A percentile compares a stretch with the other conserved stretches of the same genome.
phyloP scores from a whole-genome alignment of 768 basidiomycete genomes.

The Lyophyllum semitale region DNA sequence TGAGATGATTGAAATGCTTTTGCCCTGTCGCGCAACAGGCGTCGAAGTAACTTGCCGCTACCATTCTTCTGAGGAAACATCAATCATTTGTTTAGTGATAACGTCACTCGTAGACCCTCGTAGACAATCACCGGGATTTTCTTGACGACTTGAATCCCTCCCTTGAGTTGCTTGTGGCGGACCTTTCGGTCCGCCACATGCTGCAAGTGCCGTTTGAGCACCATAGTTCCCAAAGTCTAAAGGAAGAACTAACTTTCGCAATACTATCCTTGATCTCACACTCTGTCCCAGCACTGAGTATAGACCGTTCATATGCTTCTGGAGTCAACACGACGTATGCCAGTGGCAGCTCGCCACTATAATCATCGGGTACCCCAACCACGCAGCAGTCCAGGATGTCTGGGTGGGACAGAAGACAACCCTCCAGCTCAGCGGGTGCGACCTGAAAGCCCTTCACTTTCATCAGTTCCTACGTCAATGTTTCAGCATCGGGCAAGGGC shows the following conservation, averaged over 20 bases:
- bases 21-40: conserved; percentile 36
- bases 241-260: conserved; percentile 34
- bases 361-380: conserved; percentile 60
- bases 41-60: conserved; percentile 55
- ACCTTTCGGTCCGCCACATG: conserved; percentile 50
- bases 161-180: conserved; percentile 51
- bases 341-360: conserved; percentile 63
- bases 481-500: neutral
- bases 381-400: conserved; percentile 64
- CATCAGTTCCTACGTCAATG: conserved; percentile 52
- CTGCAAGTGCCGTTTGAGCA: conserved; percentile 23
- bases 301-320: conserved; percentile 33
- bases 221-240: conserved; percentile 2
- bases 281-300: conserved; percentile 23
- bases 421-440: conserved; percentile 59
- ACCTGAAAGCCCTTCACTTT: conserved; percentile 68
- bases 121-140: conserved; percentile 29
- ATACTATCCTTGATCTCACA: conserved; percentile 41
- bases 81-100: neutral
- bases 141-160: conserved; percentile 40
- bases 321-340: conserved; percentile 60
- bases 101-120: too few relatives aligned
- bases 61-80: conserved; percentile 44
- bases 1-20: conserved; percentile 5
- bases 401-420: conserved; percentile 44